Evolutionary conservation across 2,329 filamentous ascomycete species (phyloP).

Genomic region (Aureobasidium sp.): DNA sequence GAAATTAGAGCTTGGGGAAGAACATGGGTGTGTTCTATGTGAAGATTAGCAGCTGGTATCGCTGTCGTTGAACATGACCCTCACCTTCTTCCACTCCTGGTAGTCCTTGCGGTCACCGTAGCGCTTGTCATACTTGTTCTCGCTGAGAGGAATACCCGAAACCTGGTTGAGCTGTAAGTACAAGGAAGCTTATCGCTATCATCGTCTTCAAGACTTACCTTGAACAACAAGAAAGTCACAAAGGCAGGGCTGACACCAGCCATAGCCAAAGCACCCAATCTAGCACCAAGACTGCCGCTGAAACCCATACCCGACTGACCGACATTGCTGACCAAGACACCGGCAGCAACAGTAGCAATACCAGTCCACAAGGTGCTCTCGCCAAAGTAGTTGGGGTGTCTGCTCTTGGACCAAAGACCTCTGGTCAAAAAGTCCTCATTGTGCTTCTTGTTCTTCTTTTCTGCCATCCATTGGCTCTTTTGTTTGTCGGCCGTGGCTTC

Average conservation of each 20-base stretch:
- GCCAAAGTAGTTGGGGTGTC: conserved; percentile 68
- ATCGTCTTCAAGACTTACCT: conserved; percentile 39
- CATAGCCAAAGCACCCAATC: conserved; percentile 41
- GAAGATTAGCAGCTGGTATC: background rate
- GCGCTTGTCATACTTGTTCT: conserved; percentile 60
- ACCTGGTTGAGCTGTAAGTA: conserved; percentile 24
- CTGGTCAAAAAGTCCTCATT: conserved; percentile 59
- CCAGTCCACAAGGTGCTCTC: conserved; percentile 64
- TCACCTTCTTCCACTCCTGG: conserved; percentile 52
- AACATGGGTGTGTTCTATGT: conserved; percentile 56
- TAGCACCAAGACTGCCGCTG: conserved; percentile 37
- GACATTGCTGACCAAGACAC: conserved; percentile 48
- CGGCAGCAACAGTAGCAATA: conserved; percentile 53
- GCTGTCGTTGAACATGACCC: background rate
- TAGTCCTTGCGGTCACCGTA: conserved; percentile 61
- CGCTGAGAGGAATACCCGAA: conserved; percentile 56
- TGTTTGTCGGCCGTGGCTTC: conserved; percentile 59
- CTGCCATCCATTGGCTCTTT: conserved; percentile 55
- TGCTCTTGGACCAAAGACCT: conserved; percentile 54
- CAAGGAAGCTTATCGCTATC: background rate
- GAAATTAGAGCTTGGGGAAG: conserved; percentile 50
- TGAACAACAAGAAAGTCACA: conserved; percentile 55
- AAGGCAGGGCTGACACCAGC: conserved; percentile 58
- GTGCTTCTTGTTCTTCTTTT: conserved; percentile 59
- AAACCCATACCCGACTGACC: conserved; percentile 54